These are phyloP conservation scores for Curvularia sp. DNA, from an alignment of 2,329 filamentous ascomycete species.

Conservation along the genomic window DNA sequence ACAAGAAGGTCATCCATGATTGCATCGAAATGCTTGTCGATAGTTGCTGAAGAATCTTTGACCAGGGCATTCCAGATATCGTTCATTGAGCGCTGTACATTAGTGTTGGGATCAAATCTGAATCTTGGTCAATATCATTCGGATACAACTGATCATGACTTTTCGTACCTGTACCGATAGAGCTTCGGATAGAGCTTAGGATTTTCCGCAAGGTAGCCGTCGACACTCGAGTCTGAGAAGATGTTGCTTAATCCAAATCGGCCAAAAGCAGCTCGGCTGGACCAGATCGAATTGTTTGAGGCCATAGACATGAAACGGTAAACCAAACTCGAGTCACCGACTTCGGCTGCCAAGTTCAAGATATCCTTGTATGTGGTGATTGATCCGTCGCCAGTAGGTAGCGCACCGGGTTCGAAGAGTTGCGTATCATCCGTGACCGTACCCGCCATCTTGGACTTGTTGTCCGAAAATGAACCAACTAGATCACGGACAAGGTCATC, in stretches of 20 bases:
- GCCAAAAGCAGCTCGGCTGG: constrained; percentile 93
- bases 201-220: constrained; percentile 75
- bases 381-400: constrained; percentile 89
- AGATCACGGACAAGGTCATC: constrained; percentile 86
- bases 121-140: constrained; percentile 22
- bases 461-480: constrained; percentile 83
- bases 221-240: constrained; percentile 78
- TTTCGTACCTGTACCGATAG: constrained; percentile 75
- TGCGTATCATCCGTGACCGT: constrained; percentile 92
- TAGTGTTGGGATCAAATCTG: constrained; percentile 86
- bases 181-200: constrained; percentile 95
- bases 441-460: constrained; percentile 69
- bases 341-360: constrained; percentile 91
- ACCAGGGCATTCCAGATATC: constrained; percentile 98
- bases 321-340: constrained; percentile 93
- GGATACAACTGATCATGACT: neutral
- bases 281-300: constrained; percentile 95
- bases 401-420: constrained; percentile 86
- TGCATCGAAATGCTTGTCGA: constrained; percentile 82
- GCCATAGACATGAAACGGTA: constrained; percentile 99
- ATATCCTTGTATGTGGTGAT: constrained; percentile 98
- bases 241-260: constrained; percentile 92
- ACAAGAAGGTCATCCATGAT: constrained; percentile 88
- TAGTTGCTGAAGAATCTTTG: constrained; percentile 78
- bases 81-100: constrained; percentile 94